A percentile compares a stretch with the other conserved stretches of the same genome.
These are phyloP conservation scores for Aspergillus tamarii DNA, from an alignment of 2,329 filamentous ascomycete genomes.

Conservation along the genomic window DNA sequence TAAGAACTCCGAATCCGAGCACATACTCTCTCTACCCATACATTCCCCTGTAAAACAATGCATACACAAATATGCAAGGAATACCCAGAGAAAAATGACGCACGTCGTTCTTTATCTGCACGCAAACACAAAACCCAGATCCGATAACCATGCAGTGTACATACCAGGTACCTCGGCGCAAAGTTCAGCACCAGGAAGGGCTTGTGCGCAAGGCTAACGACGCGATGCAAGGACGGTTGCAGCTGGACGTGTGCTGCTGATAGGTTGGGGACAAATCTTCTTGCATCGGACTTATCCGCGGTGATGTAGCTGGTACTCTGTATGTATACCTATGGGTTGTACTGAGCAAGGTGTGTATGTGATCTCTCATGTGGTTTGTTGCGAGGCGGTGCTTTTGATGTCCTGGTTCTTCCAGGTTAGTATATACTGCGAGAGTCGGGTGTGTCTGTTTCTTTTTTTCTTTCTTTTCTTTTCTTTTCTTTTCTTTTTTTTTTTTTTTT, in stretches of 20 bases:
- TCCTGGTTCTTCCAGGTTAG: neutral
- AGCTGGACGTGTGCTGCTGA: slow-evolving; percentile 1
- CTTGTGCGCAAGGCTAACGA: slow-evolving; percentile 4
- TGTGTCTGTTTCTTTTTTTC: neutral
- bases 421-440: neutral
- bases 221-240: slow-evolving; percentile 9
- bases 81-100: neutral
- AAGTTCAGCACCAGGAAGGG: neutral
- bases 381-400: neutral
- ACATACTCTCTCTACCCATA: neutral
- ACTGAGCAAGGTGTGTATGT: neutral
- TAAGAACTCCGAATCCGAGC: too few relatives aligned
- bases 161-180: neutral
- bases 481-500: neutral
- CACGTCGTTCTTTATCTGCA: neutral
- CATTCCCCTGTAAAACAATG: neutral
- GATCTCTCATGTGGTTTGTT: slow-evolving; percentile 1
- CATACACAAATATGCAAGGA: slow-evolving; percentile 1
- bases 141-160: neutral
- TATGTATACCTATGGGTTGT: neutral
- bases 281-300: slow-evolving; percentile 2
- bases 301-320: neutral
- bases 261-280: slow-evolving; percentile 2
- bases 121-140: neutral
- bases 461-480: accelerated